Evolutionary conservation across 2,329 filamentous ascomycete genomes (phyloP).

Genomic region (Neopestalotiopsis rosae): DNA sequence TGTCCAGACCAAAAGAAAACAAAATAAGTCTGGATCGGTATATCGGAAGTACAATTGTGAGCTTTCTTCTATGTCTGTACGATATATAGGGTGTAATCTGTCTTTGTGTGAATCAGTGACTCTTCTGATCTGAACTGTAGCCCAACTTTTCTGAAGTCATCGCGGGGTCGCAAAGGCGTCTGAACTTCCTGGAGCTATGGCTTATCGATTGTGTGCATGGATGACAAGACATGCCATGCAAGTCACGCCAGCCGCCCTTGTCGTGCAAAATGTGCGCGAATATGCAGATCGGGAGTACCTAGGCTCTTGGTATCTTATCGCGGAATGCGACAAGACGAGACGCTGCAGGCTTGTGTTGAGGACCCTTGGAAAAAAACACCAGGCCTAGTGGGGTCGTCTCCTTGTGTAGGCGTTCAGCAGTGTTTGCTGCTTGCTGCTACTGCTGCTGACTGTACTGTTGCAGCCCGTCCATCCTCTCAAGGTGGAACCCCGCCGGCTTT

Average conservation of each 20-base stretch:
- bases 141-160: slow-evolving; percentile 12
- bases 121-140: background rate
- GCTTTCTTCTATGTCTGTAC: too few relatives aligned
- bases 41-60: too few relatives aligned
- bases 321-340: background rate
- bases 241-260: background rate
- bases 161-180: slow-evolving; percentile 7
- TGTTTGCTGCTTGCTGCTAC: background rate
- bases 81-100: background rate
- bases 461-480: background rate
- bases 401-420: background rate
- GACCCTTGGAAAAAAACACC: background rate
- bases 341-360: background rate
- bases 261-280: background rate
- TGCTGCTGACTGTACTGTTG: too few relatives aligned
- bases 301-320: slow-evolving; percentile 1
- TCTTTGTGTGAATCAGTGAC: too few relatives aligned
- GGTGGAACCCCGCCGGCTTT: background rate
- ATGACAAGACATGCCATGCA: background rate
- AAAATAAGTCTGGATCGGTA: too few relatives aligned
- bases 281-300: background rate
- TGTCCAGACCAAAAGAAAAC: too few relatives aligned
- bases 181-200: background rate
- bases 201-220: background rate
- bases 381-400: background rate